Conservation (phyloP, 2,329 filamentous ascomycete genomes). For the Septoria linicola region DNA sequence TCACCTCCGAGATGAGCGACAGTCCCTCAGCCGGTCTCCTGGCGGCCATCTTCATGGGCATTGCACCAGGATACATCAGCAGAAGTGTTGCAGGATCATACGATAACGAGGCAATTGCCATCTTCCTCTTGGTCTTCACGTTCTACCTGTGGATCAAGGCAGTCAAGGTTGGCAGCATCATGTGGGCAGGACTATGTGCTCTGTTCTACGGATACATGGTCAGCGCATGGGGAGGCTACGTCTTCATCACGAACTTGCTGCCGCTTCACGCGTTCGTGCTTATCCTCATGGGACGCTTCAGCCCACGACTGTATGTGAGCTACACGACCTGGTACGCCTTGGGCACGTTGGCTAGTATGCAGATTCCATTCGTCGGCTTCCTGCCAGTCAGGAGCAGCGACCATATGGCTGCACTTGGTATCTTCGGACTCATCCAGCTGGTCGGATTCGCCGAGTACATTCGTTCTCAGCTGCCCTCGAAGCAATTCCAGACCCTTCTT, state of each 20-base stretch:
- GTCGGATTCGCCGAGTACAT: constrained; percentile 91
- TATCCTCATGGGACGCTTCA: constrained; percentile 95
- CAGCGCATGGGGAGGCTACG: constrained; percentile 98
- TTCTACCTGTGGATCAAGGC: constrained; percentile 99
- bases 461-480: constrained; percentile 80
- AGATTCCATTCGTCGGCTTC: constrained; percentile 98
- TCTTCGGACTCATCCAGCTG: constrained; percentile 93
- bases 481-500: constrained; percentile 91
- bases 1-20: constrained; percentile 96
- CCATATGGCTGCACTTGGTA: constrained; percentile 94
- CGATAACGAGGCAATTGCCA: constrained; percentile 99
- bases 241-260: constrained; percentile 97
- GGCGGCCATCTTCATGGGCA: constrained; percentile 94
- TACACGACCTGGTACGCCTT: constrained; percentile 98
- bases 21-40: constrained; percentile 92
- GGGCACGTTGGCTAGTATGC: constrained; percentile 95
- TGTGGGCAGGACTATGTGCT: constrained; percentile 92
- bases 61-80: constrained; percentile 95
- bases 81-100: constrained; percentile 97
- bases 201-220: constrained; percentile 99
- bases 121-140: constrained; percentile 96
- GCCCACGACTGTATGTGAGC: constrained; percentile 87
- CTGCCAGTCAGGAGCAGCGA: constrained; percentile 94
- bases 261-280: constrained; percentile 92
- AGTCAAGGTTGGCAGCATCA: constrained; percentile 90